Base-by-base conservation (phyloP, 805 yeast genomes). In the Teunomyces tritomae region DNA sequence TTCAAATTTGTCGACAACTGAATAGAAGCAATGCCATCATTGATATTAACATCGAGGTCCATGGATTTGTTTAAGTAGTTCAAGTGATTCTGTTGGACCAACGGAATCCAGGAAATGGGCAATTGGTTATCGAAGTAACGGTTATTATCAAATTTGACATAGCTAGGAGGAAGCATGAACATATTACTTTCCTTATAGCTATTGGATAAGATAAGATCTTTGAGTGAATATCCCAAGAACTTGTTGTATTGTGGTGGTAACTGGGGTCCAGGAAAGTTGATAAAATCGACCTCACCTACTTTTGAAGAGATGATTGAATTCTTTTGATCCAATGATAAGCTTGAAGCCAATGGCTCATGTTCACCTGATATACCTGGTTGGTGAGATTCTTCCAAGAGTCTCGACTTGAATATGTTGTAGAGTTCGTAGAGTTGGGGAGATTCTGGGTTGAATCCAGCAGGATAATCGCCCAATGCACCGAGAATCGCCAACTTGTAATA, bases 61-160 rank as follows among this genome's bases (percentile, higher is more conserved):
- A 62, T 56, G 2, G 54, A 47, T 2, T 57, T 53, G 28, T 58
- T 62, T 26, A 71, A 49, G 27, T 50, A 51, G 10, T 49, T 53
- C 28, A 67, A 52, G 43, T 55, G 55, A 14, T 59, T 54, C 11
- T 53, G 59, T 4, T 67, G 58, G 8, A 67, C 57, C n/a, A 73
- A 50, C 7, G 77, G 74, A 2, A 61, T 57, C 77, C 78, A 72
- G 14, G 68, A 63, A 46, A 65, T 54, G 1, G 77, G 77, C 32
- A 72, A 59, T 0, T 66, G 59, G 46, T 67, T 65, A 17, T 63
- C 56, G 37, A 65, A 68, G 30, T 51, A 51, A 4, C 55, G 52
- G 14, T 50, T 58, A 20, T 51, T 49, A 7, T 56, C 61, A 20
- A 62, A 54, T 52, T 51, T 50, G 3, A 69, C 50, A 46, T 67